phyloP scores from a whole-genome alignment of 345 rosid genomes.

The Aegle marmelos region DNA sequence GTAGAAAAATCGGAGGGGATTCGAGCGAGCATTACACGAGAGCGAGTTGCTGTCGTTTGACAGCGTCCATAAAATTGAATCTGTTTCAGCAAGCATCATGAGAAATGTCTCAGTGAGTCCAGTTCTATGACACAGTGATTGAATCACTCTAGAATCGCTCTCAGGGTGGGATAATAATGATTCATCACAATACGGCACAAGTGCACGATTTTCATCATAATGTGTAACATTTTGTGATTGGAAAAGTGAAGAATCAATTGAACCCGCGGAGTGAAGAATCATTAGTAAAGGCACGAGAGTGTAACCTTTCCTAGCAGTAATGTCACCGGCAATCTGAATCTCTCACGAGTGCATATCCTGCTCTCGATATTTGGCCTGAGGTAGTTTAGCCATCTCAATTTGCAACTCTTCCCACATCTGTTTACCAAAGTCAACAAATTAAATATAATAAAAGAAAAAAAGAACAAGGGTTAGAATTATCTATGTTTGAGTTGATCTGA shows the following conservation, averaged over 20 bases:
- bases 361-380: slow-evolving; percentile 89
- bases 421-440: slow-evolving; percentile 29
- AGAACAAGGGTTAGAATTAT: not conserved
- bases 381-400: slow-evolving; percentile 92
- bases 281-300: no score
- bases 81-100: not conserved
- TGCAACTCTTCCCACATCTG: slow-evolving; percentile 97
- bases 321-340: no score
- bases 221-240: no score
- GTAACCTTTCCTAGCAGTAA: no score
- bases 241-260: no score
- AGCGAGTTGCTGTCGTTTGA: not conserved
- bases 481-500: not conserved
- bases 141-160: no score
- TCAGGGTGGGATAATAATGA: no score
- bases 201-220: no score
- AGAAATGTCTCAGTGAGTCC: not conserved
- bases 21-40: not conserved
- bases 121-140: not conserved
- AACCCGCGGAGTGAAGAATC: no score
- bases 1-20: not conserved
- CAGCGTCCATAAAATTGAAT: not conserved
- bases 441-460: no score
- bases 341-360: slow-evolving; percentile 75
- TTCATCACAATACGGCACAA: no score